Base-by-base conservation (phyloP, 2,329 filamentous ascomycete species). In the Xylariaceae sp. region DNA sequence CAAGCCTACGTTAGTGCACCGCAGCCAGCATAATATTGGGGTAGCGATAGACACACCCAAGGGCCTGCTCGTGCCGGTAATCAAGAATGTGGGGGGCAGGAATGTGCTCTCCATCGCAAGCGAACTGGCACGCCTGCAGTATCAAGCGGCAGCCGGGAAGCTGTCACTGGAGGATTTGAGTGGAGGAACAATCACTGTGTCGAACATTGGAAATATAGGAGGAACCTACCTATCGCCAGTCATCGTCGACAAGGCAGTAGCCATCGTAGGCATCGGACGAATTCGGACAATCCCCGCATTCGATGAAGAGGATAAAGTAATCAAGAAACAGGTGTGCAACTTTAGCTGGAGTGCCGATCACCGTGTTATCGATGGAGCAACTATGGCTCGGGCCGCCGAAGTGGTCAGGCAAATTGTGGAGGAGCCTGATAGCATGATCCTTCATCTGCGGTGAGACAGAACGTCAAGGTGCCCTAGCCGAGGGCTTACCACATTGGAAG, bases 301-400 rank as follows among this genome's bases (percentile, higher is more conserved):
- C 74, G 82, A 79, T 53, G 81, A 80, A 46, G 68, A 76, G 63
- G 73, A 83, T 74, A 71, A 75, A 26, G 79, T 98, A 11, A 82
- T 93, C 11, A 87, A 85, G 75, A 90, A 87, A 73, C 88, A 96
- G 69, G 83, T 96, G 60, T 88, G 89, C 72, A 92, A 96, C 71
- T 92, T 98, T 67, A 98, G 93, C 76, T 98, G 94, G 94, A 94
- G 91, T 73, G 94, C 94, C 5, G 93, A 98, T 75, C 95, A 99
- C 75, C 82, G 95, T 17, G 90, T 98, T 51, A 87, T 98, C 43
- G 95, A 99, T 75, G 95, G 95, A 2, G 94, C 94, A 43, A 96
- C 93, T 58, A 92, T 96, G 84, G 95, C 95, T 17, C 84, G 93
- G 65, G 94, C 94, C 73, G 92, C 92, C 11, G 92, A 93, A 68